Evolutionary conservation across 169 alveolate genomes (phyloP).

Genomic region (Plasmodium reichenowi): DNA sequence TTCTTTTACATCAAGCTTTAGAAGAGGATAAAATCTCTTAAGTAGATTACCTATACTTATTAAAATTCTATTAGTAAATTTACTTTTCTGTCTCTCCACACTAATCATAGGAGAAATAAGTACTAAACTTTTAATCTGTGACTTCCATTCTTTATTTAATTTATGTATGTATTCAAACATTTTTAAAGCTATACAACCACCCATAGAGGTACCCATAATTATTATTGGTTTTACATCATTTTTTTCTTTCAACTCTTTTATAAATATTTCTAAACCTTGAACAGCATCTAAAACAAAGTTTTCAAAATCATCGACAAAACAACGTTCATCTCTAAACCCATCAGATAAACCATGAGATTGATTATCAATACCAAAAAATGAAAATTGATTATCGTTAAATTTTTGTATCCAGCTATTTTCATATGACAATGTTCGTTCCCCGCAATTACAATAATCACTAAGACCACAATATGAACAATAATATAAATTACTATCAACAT

Average conservation of each 20-base stretch:
- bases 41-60: slow-evolving; percentile 25
- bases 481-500: slow-evolving; percentile 22
- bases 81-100: slow-evolving; percentile 46
- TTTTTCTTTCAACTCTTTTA: slow-evolving; percentile 50
- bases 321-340: slow-evolving; percentile 71
- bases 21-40: neutral
- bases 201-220: slow-evolving; percentile 68
- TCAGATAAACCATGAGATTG: slow-evolving; percentile 85
- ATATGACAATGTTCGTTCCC: slow-evolving; percentile 72
- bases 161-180: slow-evolving; percentile 22
- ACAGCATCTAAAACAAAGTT: slow-evolving; percentile 77
- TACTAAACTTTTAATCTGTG: slow-evolving; percentile 25
- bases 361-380: slow-evolving; percentile 81
- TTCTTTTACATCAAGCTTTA: too few relatives aligned
- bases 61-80: slow-evolving; percentile 37
- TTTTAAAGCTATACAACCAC: slow-evolving; percentile 66
- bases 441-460: slow-evolving; percentile 52
- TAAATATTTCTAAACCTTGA: slow-evolving; percentile 80
- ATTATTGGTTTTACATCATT: slow-evolving; percentile 53
- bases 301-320: slow-evolving; percentile 74
- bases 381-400: slow-evolving; percentile 79
- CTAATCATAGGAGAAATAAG: slow-evolving; percentile 51
- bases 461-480: slow-evolving; percentile 67
- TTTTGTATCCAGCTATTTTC: slow-evolving; percentile 82
- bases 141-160: slow-evolving; percentile 50